These are phyloP conservation scores for Populus tomentosa DNA, from an alignment of 441 rosid species.

Conservation along the genomic window DNA sequence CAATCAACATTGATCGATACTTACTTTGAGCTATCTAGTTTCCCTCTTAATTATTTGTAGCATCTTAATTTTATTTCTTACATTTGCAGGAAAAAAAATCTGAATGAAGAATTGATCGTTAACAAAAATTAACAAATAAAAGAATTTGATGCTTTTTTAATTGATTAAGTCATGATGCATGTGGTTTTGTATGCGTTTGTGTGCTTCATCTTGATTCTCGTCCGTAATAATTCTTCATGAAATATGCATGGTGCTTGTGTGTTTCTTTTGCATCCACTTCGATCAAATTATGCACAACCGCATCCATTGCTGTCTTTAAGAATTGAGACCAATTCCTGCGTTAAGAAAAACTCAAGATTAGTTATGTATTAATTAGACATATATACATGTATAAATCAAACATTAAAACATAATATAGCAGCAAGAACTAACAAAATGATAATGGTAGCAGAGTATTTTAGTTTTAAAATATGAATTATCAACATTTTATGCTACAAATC, in stretches of 20 bases:
- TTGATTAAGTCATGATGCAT: background rate
- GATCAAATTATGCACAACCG: slow-evolving; percentile 49
- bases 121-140: background rate
- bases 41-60: background rate
- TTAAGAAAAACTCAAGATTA: background rate
- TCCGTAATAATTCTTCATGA: slow-evolving; percentile 6
- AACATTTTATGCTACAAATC: background rate
- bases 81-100: background rate
- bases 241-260: slow-evolving; percentile 11
- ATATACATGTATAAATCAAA: background rate
- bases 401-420: background rate
- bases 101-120: background rate
- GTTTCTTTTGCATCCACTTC: slow-evolving; percentile 39
- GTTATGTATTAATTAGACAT: too few relatives aligned
- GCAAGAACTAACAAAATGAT: background rate
- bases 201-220: background rate
- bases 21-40: background rate
- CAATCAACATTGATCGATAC: background rate
- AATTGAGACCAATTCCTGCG: slow-evolving; percentile 82
- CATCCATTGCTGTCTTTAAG: slow-evolving; percentile 55
- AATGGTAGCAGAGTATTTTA: background rate
- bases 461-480: background rate
- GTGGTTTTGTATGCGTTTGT: background rate
- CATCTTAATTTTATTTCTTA: background rate
- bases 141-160: background rate